Evolutionary conservation across 2,329 filamentous ascomycete species (phyloP).

Genomic region (Thelonectria blattea): DNA sequence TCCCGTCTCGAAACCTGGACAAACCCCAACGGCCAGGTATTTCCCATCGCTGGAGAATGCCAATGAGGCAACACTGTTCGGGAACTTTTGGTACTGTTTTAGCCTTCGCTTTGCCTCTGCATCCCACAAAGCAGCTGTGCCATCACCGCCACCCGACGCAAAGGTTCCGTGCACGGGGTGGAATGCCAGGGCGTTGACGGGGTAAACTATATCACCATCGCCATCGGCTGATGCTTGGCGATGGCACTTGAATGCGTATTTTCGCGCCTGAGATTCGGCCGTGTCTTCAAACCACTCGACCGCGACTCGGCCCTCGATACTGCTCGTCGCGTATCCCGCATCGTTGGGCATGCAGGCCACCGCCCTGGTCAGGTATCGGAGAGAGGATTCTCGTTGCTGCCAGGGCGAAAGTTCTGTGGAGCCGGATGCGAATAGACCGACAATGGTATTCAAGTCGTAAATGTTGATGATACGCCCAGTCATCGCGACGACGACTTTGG

Average conservation of each 20-base stretch:
- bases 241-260: conserved; percentile 99
- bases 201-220: conserved; percentile 82
- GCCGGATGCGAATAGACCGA: conserved; percentile 55
- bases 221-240: conserved; percentile 72
- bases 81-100: conserved; percentile 85
- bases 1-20: conserved; percentile 86
- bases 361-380: conserved; percentile 94
- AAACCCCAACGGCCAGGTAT: conserved; percentile 79
- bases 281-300: conserved; percentile 98
- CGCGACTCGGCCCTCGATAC: conserved; percentile 93
- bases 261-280: conserved; percentile 83
- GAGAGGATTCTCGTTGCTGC: conserved; percentile 90
- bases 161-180: conserved; percentile 85
- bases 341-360: conserved; percentile 97
- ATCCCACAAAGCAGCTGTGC: conserved; percentile 92
- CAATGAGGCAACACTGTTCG: conserved; percentile 77
- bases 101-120: conserved; percentile 88
- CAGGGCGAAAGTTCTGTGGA: conserved; percentile 71
- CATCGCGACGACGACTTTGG: conserved; percentile 95
- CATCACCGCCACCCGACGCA: conserved; percentile 87
- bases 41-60: conserved; percentile 80
- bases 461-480: conserved; percentile 91
- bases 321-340: conserved; percentile 87
- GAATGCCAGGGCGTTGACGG: conserved; percentile 88
- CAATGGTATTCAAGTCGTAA: conserved; percentile 80